A percentile compares a stretch with the other conserved stretches of the same genome.
phyloP scores from a whole-genome alignment of 208 protist genomes.

The Entamoeba invadens region DNA sequence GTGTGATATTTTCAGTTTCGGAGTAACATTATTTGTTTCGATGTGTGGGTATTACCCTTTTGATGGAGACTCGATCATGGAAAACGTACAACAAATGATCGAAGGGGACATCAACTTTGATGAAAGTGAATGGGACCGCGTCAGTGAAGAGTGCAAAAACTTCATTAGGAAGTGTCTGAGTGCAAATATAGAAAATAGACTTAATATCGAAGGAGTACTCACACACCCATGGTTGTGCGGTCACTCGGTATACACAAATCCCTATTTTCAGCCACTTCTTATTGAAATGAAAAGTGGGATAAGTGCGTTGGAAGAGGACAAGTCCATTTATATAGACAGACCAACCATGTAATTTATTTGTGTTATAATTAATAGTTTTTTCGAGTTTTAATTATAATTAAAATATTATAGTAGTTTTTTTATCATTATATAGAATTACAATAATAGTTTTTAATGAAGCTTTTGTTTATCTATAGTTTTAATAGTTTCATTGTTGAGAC shows the following conservation, averaged over 20 bases:
- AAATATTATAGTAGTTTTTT: too few relatives aligned
- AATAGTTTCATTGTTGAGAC: too few relatives aligned
- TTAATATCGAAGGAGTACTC: not conserved
- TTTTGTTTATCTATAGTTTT: too few relatives aligned
- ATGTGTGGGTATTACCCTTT: not conserved
- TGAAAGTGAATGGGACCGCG: not conserved
- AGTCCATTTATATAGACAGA: too few relatives aligned
- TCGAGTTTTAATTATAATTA: too few relatives aligned
- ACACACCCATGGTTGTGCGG: not conserved
- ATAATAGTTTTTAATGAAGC: too few relatives aligned
- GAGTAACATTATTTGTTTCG: not conserved
- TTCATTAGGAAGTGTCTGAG: not conserved
- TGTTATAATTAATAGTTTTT: too few relatives aligned
- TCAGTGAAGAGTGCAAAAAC: not conserved
- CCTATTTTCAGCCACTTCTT: not conserved
- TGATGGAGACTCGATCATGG: not conserved
- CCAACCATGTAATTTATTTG: too few relatives aligned
- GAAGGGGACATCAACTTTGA: not conserved
- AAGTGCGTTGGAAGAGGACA: too few relatives aligned
- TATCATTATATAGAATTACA: too few relatives aligned
- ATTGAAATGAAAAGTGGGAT: too few relatives aligned
- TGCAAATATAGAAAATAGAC: not conserved
- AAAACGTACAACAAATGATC: not conserved
- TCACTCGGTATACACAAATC: not conserved
- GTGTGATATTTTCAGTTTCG: not conserved